These are phyloP conservation scores for Xanthoconium separans DNA, from an alignment of 1,284 basidiomycete species.

Conservation along the genomic window DNA sequence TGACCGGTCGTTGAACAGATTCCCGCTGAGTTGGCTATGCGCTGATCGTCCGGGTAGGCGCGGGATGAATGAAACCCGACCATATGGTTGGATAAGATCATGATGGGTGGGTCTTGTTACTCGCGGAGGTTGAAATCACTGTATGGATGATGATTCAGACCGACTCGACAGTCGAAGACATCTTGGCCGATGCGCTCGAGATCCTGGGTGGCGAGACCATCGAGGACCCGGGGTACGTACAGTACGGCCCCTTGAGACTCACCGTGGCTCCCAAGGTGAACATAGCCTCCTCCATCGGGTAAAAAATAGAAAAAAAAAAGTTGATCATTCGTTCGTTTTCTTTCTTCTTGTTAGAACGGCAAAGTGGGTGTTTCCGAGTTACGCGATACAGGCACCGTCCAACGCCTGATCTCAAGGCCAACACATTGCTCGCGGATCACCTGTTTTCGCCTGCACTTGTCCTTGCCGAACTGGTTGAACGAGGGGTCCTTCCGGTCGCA, in stretches of 20 bases:
- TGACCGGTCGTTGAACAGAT: neutral
- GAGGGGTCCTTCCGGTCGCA: conserved; percentile 40
- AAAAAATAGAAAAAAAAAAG: no score
- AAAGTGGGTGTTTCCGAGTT: conserved; percentile 41
- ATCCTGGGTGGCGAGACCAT: conserved; percentile 44
- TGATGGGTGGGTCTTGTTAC: neutral
- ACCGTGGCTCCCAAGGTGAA: conserved; percentile 55
- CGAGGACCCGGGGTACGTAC: conserved; percentile 39
- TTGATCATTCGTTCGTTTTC: conserved; percentile 6
- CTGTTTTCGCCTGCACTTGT: conserved; percentile 68
- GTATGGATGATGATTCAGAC: no score
- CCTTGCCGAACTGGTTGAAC: conserved; percentile 63
- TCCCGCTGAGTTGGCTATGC: neutral
- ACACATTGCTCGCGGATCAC: conserved; percentile 68
- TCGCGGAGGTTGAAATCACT: conserved; percentile 29
- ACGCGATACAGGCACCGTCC: conserved; percentile 3
- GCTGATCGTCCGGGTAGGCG: neutral
- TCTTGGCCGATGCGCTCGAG: conserved; percentile 47
- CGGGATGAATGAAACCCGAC: conserved; percentile 7
- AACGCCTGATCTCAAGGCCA: conserved; percentile 45
- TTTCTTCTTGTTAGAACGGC: conserved; percentile 45
- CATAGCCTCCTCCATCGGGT: neutral
- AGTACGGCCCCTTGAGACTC: conserved; percentile 48
- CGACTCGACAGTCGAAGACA: conserved; percentile 40
- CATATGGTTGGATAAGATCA: neutral